A percentile compares a stretch with the other conserved stretches of the same genome.
phyloP scores from a whole-genome alignment of 2,329 filamentous ascomycete genomes.

The Penicillium sp. region DNA sequence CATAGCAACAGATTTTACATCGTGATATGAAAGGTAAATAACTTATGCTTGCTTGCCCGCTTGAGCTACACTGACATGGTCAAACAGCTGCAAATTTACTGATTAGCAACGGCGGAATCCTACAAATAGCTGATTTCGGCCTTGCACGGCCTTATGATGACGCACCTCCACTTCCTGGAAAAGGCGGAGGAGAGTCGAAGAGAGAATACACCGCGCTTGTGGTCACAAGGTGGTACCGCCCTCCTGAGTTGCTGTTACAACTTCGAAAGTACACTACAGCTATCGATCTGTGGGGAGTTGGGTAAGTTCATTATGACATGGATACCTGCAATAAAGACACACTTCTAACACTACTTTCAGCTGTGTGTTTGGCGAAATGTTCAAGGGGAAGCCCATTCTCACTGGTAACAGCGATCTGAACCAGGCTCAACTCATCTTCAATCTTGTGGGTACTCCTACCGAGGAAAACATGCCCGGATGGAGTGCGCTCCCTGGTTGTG shows the following conservation, averaged over 20 bases:
- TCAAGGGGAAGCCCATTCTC: conserved; percentile 88
- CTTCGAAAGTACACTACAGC: conserved; percentile 92
- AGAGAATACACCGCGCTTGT: conserved; percentile 96
- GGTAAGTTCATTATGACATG: conserved; percentile 56
- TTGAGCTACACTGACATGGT: conserved; percentile 6
- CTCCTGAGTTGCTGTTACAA: conserved; percentile 86
- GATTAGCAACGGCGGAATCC: conserved; percentile 88
- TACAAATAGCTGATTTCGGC: conserved; percentile 97
- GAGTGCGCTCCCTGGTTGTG: conserved; percentile 77
- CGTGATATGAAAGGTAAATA: conserved; percentile 82
- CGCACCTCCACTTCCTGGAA: conserved; percentile 71
- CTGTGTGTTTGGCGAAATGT: conserved; percentile 99
- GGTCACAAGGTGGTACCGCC: conserved; percentile 95
- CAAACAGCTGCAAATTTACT: conserved; percentile 80
- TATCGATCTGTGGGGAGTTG: conserved; percentile 98
- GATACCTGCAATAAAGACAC: background rate
- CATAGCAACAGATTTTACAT: conserved; percentile 76
- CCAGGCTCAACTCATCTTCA: conserved; percentile 92
- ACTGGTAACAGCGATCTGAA: conserved; percentile 85
- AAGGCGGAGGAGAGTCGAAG: conserved; percentile 78
- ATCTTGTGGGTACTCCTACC: conserved; percentile 84
- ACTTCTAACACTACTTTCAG: conserved; percentile 44
- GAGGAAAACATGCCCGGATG: conserved; percentile 93
- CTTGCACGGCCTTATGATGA: conserved; percentile 93
- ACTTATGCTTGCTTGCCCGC: background rate